phyloP scores from a whole-genome alignment of 441 rosid species.

The Mallotus repandus region DNA sequence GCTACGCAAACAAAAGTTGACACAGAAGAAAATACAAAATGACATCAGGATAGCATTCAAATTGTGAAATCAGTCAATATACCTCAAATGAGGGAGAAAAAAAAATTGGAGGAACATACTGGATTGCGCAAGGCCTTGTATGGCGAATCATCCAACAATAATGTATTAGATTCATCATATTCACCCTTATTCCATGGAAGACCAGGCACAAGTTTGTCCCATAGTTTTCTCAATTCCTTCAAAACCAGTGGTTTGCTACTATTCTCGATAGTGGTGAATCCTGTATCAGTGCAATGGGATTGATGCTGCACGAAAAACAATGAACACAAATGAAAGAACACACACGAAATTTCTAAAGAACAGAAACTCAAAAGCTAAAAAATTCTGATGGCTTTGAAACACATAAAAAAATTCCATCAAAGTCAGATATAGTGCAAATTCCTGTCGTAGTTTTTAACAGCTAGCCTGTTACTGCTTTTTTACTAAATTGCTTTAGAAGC shows the following conservation, averaged over 20 bases:
- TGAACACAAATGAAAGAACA: neutral
- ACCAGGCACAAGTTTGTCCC: conserved; percentile 53
- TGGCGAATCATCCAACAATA: conserved; percentile 90
- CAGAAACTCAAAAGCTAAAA: neutral
- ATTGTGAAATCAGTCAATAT: neutral
- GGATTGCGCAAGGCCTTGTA: conserved; percentile 89
- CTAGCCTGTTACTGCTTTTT: neutral
- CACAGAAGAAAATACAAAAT: neutral
- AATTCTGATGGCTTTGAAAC: neutral
- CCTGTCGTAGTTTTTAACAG: neutral
- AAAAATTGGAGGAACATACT: conserved; percentile 39
- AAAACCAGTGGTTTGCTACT: conserved; percentile 56
- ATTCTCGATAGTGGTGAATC: conserved; percentile 53
- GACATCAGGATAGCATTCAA: neutral
- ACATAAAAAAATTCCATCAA: neutral
- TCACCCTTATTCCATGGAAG: conserved; percentile 62
- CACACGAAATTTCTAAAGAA: neutral
- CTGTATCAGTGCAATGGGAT: conserved; percentile 62
- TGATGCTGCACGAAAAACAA: conserved; percentile 47
- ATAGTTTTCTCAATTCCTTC: conserved; percentile 68
- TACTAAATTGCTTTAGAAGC: neutral
- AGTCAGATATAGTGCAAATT: neutral
- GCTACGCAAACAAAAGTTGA: conserved; percentile 34
- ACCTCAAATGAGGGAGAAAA: neutral
- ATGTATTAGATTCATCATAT: conserved; percentile 69